phyloP scores from a whole-genome alignment of 2,329 filamentous ascomycete genomes.

The Pestalotiopsis fici region DNA sequence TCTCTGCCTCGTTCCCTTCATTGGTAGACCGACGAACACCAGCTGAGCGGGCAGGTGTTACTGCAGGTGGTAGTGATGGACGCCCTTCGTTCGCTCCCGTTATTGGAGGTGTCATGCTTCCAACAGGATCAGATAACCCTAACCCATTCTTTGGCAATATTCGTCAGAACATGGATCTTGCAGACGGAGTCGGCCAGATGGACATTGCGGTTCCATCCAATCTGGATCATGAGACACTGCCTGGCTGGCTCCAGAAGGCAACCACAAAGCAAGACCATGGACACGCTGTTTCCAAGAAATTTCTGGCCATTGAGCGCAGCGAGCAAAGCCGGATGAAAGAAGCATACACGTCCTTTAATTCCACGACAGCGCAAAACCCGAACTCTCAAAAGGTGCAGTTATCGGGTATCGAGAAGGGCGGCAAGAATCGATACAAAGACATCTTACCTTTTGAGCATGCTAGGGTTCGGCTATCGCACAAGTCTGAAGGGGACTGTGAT shows the following conservation, averaged over 20 bases:
- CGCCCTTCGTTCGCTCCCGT: slow-evolving; percentile 64
- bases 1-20: slow-evolving; percentile 66
- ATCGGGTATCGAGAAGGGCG: slow-evolving; percentile 90
- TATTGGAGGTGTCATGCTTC: slow-evolving; percentile 87
- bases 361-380: slow-evolving; percentile 32
- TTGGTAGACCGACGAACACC: slow-evolving; percentile 58
- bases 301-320: slow-evolving; percentile 78
- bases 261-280: slow-evolving; percentile 70
- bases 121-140: slow-evolving; percentile 64
- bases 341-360: slow-evolving; percentile 57
- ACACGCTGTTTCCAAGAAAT: slow-evolving; percentile 78
- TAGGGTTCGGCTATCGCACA: slow-evolving; percentile 75
- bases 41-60: slow-evolving; percentile 52
- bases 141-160: slow-evolving; percentile 98
- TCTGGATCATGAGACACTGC: slow-evolving; percentile 58
- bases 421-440: slow-evolving; percentile 96
- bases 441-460: slow-evolving; percentile 96
- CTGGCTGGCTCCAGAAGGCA: slow-evolving; percentile 75
- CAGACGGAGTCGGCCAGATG: slow-evolving; percentile 87
- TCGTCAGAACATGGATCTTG: slow-evolving; percentile 92
- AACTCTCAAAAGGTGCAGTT: slow-evolving; percentile 61
- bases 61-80: slow-evolving; percentile 44
- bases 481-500: slow-evolving; percentile 72
- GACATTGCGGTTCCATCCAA: slow-evolving; percentile 50
- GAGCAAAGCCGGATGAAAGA: slow-evolving; percentile 94